Evolutionary conservation across 2,329 filamentous ascomycete genomes (phyloP).

Genomic region (Verticillium longisporum): DNA sequence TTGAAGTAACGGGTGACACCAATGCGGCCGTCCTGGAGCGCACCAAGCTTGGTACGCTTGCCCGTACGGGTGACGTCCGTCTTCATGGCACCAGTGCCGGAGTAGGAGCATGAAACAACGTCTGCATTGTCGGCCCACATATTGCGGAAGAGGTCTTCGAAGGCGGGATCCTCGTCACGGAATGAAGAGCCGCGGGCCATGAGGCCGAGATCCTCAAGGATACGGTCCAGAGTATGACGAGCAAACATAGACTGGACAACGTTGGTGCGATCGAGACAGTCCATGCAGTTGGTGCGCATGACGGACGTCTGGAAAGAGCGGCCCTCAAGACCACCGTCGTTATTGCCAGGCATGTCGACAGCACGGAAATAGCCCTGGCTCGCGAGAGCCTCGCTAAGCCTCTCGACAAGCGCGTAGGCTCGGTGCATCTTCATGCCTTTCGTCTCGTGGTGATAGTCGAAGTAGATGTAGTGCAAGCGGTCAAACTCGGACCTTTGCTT

Average conservation of each 20-base stretch:
- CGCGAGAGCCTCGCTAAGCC: constrained; percentile 67
- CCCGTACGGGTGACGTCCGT: constrained; percentile 96
- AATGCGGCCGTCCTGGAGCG: constrained; percentile 80
- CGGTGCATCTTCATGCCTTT: constrained; percentile 93
- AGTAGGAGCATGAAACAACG: constrained; percentile 86
- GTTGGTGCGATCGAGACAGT: constrained; percentile 95
- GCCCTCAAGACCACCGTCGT: constrained; percentile 68
- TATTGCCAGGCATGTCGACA: constrained; percentile 70
- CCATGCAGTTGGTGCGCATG: constrained; percentile 98
- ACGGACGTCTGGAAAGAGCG: constrained; percentile 80
- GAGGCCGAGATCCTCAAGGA: constrained; percentile 78
- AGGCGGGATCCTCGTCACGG: constrained; percentile 66
- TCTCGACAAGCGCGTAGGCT: constrained; percentile 78
- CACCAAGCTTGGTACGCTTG: constrained; percentile 76
- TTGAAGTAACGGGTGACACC: constrained; percentile 82
- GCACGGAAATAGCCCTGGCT: constrained; percentile 90
- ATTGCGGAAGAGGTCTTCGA: constrained; percentile 91
- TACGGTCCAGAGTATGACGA: constrained; percentile 79
- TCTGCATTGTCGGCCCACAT: constrained; percentile 98
- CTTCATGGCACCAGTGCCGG: constrained; percentile 94
- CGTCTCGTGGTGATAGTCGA: constrained; percentile 97
- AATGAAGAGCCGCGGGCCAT: constrained; percentile 71
- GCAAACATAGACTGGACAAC: constrained; percentile 97
- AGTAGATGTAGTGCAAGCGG: constrained; percentile 91
- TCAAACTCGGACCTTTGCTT: constrained; percentile 60